Evolutionary conservation across 1,284 basidiomycete species (phyloP).

Genomic region (Trametes hirsuta): DNA sequence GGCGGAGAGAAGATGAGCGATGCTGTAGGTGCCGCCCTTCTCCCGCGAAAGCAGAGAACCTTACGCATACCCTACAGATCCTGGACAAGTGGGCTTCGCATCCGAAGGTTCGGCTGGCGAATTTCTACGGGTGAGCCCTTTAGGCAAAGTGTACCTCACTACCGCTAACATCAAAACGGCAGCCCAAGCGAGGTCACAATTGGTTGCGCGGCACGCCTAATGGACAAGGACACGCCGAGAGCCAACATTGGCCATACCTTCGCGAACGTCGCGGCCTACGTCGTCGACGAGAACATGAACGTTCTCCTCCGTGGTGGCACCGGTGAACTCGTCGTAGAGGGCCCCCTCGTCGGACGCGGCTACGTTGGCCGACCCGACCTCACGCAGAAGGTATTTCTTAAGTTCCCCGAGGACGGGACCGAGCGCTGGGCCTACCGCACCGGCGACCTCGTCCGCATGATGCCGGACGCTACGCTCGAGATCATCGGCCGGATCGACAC

Average conservation of each 20-base stretch:
- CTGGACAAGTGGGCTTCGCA: conserved; percentile 55
- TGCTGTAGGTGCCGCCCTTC: conserved; percentile 38
- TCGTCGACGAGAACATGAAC: conserved; percentile 43
- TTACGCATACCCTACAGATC: conserved; percentile 37
- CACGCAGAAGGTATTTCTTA: conserved; percentile 51
- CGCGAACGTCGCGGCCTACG: conserved; percentile 41
- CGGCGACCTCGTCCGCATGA: conserved; percentile 57
- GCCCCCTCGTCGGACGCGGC: conserved; percentile 54
- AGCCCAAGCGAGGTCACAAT: conserved; percentile 53
- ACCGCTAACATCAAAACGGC: background rate
- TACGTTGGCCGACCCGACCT: conserved; percentile 51
- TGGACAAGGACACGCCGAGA: conserved; percentile 45
- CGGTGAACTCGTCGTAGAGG: conserved; percentile 55
- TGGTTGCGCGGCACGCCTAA: conserved; percentile 52
- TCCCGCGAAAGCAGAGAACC: background rate
- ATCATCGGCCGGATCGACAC: conserved; percentile 60
- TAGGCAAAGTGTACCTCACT: too few relatives aligned
- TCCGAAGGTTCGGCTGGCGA: conserved; percentile 47
- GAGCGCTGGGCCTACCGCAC: conserved; percentile 52
- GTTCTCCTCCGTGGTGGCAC: conserved; percentile 49
- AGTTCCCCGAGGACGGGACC: conserved; percentile 44
- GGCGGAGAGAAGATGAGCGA: conserved; percentile 61
- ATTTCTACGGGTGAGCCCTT: conserved; percentile 50
- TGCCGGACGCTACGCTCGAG: conserved; percentile 54
- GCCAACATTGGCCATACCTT: conserved; percentile 49